These are phyloP conservation scores for Endogone sp. DNA, from an alignment of 192 early-diverging fungal species.

Conservation along the genomic window DNA sequence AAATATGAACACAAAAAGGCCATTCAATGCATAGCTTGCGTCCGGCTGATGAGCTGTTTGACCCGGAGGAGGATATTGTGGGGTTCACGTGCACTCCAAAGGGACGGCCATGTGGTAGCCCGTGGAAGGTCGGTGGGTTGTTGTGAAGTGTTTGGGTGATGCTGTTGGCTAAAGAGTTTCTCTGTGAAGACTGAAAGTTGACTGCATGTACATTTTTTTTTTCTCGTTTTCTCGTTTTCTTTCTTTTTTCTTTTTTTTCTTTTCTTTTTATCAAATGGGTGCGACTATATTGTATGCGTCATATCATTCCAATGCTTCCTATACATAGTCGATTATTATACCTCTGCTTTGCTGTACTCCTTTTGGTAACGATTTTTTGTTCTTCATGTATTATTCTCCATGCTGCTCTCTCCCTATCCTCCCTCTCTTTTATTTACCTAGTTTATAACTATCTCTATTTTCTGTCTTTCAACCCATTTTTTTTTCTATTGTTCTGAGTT, in stretches of 20 bases:
- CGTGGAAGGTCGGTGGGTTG: slow-evolving; percentile 27
- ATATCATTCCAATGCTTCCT: no score
- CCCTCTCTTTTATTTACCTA: neutral
- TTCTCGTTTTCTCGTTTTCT: no score
- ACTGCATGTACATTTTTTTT: no score
- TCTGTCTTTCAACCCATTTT: no score
- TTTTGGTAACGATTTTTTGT: no score
- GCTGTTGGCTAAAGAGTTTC: neutral
- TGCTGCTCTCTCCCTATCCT: no score
- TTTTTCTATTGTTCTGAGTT: neutral
- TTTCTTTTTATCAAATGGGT: no score
- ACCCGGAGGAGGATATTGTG: slow-evolving; percentile 24
- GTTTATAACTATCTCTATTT: neutral
- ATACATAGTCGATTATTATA: no score
- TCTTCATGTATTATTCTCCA: no score
- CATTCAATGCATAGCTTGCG: slow-evolving; percentile 8
- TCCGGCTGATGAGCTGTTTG: slow-evolving; percentile 9
- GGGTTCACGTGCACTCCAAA: slow-evolving; percentile 29
- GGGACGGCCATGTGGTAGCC: slow-evolving; percentile 26
- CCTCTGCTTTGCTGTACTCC: neutral
- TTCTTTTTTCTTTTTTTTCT: no score
- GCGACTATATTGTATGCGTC: no score
- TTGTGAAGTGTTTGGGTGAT: neutral
- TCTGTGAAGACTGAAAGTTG: no score
- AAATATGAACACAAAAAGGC: slow-evolving; percentile 36